These are phyloP conservation scores for Neurospora sp. DNA, from an alignment of 495 filamentous ascomycete species.

Conservation along the genomic window DNA sequence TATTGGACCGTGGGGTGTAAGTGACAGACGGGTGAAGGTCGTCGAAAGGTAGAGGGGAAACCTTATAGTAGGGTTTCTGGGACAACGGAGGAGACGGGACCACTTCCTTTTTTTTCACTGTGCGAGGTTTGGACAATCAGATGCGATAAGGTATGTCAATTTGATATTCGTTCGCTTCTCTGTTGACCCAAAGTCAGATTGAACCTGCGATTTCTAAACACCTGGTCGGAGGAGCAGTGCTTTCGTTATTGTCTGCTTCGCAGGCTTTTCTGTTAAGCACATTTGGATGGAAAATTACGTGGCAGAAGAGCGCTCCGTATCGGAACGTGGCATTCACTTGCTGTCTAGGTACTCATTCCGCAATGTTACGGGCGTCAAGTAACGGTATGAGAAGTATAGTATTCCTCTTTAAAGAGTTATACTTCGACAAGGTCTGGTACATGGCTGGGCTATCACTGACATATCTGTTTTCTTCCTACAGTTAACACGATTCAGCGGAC, in stretches of 20 bases:
- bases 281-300: not conserved
- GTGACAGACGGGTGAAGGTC: not conserved
- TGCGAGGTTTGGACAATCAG: not conserved
- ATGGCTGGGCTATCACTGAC: not conserved
- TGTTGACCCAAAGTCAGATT: not conserved
- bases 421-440: not conserved
- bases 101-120: not conserved
- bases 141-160: not conserved
- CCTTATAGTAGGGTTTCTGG: not conserved
- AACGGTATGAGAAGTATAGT: rapidly evolving
- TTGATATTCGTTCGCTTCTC: not conserved
- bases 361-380: not conserved
- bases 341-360: not conserved
- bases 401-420: not conserved
- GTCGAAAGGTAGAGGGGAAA: not conserved
- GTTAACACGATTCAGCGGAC: not conserved
- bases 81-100: not conserved
- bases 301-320: not conserved
- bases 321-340: not conserved
- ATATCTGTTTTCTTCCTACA: not conserved
- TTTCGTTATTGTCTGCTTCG: not conserved
- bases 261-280: not conserved
- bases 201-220: not conserved
- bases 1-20: not conserved
- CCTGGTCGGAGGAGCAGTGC: not conserved